Base-by-base conservation (phyloP, 148 eudicot genomes). In the Chenopodium berlandieri region DNA sequence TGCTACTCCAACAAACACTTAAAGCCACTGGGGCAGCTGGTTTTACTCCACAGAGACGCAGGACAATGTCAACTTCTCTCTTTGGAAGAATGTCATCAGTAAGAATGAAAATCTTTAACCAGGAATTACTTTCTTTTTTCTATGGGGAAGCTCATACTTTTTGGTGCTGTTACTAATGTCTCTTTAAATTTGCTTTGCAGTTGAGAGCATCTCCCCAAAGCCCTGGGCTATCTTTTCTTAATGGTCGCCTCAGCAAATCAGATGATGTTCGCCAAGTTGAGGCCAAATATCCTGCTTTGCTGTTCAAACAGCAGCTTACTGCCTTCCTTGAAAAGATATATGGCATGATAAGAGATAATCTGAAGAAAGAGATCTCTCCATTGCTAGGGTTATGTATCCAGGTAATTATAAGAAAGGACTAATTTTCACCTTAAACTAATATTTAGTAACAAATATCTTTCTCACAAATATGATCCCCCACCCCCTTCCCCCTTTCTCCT, bases 31-130 rank as follows among this genome's bases (percentile, higher is more conserved):
- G 98, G 62, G 91, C 98, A 34, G 95, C 98, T 84, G 90, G 91
- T 85, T 81, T 89, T 88, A 89, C 97, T 82, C 99, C 99, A 71
- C 99, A 94, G 77, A 71, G 98, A 73, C 87, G 99, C 54, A 91
- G 98, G 86, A 82, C 99, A 69, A 84, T 91, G 84, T 91, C 99
- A 19, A 91, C 97, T 69, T 90, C 99, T 73, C 91, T 96, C 62
- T 96, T 96, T 81, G 97, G 94, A 83, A 90, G 99, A 86, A 96
- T 96, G 99, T 92, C 99, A 6, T 97, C 94, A 78, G 99, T 97
- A 92, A 82, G 91, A 44, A 64, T 22, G 12, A 54, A 23, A 47
- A 30, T 48, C 52, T 62, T 56, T 68, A 34, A 8, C 52, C 17
- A 20, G 48, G 47, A 25, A 3, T 71, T 58, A 2, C 25, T 25